phyloP scores from a whole-genome alignment of 345 rosid species.

The Eutrema yunnanense region DNA sequence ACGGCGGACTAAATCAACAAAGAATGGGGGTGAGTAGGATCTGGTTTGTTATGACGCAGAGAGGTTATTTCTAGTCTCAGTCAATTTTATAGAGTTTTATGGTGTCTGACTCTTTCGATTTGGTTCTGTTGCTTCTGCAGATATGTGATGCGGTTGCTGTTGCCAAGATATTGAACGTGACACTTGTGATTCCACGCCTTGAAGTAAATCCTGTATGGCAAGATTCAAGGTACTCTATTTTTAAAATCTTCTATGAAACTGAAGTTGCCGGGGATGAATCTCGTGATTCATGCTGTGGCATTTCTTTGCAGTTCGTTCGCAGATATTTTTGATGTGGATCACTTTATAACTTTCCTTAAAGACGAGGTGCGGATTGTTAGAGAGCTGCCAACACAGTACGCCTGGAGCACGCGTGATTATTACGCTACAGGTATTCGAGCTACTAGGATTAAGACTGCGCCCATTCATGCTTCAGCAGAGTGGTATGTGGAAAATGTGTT shows the following conservation, averaged over 20 bases:
- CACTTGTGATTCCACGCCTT: slow-evolving; percentile 84
- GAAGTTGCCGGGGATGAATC: neutral
- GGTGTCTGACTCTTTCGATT: neutral
- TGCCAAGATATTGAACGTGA: slow-evolving; percentile 83
- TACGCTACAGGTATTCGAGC: slow-evolving; percentile 90
- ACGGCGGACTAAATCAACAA: slow-evolving; percentile 97
- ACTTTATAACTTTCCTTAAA: slow-evolving; percentile 50
- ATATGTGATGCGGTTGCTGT: slow-evolving; percentile 98
- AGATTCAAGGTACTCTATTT: slow-evolving; percentile 66
- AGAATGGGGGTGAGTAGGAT: slow-evolving; percentile 82
- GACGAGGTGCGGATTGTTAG: slow-evolving; percentile 59
- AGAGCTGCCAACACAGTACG: slow-evolving; percentile 60
- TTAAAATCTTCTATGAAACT: slow-evolving; percentile 10
- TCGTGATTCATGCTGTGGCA: slow-evolving; percentile 1
- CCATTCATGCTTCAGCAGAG: slow-evolving; percentile 73
- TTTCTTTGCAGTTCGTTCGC: slow-evolving; percentile 57
- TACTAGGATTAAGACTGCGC: slow-evolving; percentile 89
- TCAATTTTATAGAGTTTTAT: neutral
- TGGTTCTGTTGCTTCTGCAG: slow-evolving; percentile 29
- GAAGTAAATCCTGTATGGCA: slow-evolving; percentile 98
- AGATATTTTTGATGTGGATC: slow-evolving; percentile 89
- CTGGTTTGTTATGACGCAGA: neutral
- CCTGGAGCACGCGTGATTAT: slow-evolving; percentile 94
- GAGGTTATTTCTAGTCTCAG: neutral
- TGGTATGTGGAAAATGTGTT: slow-evolving; percentile 90